These are phyloP conservation scores for Russula virescens DNA, from an alignment of 768 basidiomycete species.

Conservation along the genomic window DNA sequence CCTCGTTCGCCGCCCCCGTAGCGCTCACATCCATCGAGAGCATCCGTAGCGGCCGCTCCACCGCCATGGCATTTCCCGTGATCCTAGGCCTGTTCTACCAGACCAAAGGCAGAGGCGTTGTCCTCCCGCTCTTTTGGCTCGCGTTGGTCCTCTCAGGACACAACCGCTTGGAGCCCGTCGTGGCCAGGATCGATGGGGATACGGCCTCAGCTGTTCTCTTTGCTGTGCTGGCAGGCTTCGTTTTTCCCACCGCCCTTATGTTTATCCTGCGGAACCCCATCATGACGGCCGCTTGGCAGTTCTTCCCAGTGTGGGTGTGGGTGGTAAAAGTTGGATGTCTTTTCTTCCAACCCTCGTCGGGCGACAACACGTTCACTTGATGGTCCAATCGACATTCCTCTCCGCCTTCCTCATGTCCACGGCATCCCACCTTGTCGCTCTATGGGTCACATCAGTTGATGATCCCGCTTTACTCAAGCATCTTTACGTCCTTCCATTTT, in stretches of 20 bases:
- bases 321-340: conserved; percentile 5
- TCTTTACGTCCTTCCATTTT: conserved; percentile 14
- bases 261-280: conserved; percentile 12
- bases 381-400: conserved; percentile 16
- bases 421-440: conserved; percentile 10
- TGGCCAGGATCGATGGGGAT: conserved; percentile 18
- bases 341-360: conserved; percentile 20
- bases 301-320: conserved; percentile 21
- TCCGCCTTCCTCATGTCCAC: conserved; percentile 16
- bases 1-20: conserved; percentile 8
- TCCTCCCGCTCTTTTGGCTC: conserved; percentile 20
- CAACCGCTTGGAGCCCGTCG: neutral
- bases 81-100: conserved; percentile 15
- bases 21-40: conserved; percentile 22
- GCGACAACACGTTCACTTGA: conserved; percentile 12
- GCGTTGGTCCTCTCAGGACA: conserved; percentile 18
- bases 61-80: conserved; percentile 6
- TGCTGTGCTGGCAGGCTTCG: conserved; percentile 14
- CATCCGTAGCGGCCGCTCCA: conserved; percentile 9
- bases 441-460: neutral
- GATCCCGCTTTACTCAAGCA: conserved; percentile 7
- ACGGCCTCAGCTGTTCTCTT: conserved; percentile 20
- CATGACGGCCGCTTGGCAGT: conserved; percentile 21
- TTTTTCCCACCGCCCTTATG: conserved; percentile 13
- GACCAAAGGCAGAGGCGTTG: conserved; percentile 9